Conservation (phyloP, 2,329 filamentous ascomycete species). For the Berkeleyomyces basicola region DNA sequence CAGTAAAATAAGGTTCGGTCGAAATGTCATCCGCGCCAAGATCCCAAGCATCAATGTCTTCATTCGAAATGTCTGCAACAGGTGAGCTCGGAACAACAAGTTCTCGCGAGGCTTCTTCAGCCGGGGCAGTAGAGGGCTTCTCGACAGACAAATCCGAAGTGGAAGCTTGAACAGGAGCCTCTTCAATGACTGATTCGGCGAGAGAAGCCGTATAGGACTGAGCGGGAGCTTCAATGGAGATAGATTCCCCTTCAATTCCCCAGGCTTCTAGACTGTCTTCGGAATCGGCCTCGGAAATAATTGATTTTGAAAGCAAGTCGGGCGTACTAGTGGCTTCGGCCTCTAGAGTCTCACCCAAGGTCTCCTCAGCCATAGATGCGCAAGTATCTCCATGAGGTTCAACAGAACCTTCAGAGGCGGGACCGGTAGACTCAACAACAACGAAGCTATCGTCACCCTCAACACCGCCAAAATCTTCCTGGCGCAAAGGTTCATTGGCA, state of each 20-base stretch:
- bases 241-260: constrained; percentile 9
- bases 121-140: neutral
- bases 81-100: neutral
- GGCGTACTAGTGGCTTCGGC: neutral
- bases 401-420: neutral
- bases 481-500: neutral
- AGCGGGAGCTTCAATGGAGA: neutral
- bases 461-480: neutral
- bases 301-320: neutral
- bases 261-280: constrained; percentile 10
- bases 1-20: neutral
- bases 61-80: constrained; percentile 3
- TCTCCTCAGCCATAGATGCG: neutral
- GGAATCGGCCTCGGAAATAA: neutral
- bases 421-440: neutral
- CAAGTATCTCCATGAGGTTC: neutral
- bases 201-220: neutral
- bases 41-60: constrained; percentile 9
- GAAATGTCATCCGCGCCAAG: neutral
- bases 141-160: neutral
- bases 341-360: neutral
- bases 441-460: constrained; percentile 5
- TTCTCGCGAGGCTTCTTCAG: neutral
- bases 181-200: neutral
- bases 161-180: too few relatives aligned